A percentile compares a stretch with the other conserved stretches of the same genome.
Evolutionary conservation across 2,329 filamentous ascomycete species (phyloP).

Genomic region (Bipolaris oryzae): DNA sequence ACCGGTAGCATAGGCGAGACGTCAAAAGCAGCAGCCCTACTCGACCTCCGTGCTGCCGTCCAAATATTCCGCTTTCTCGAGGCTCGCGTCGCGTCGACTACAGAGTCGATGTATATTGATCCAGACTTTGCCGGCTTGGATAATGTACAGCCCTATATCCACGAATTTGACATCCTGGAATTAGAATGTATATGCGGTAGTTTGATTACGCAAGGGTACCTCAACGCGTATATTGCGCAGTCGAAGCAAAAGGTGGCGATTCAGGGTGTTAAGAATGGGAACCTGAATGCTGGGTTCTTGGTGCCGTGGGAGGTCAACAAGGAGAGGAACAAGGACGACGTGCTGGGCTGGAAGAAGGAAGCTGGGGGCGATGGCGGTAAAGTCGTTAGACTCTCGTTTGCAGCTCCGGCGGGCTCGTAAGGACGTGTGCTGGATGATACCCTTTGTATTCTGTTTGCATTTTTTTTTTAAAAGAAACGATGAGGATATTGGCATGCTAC

Average conservation of each 20-base stretch:
- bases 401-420: conserved; percentile 52
- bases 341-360: conserved; percentile 75
- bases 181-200: conserved; percentile 80
- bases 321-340: conserved; percentile 64
- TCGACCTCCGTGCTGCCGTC: conserved; percentile 74
- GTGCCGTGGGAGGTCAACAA: conserved; percentile 71
- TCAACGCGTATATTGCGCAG: conserved; percentile 85
- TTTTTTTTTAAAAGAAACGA: too few species aligned
- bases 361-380: conserved; percentile 50
- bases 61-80: conserved; percentile 70
- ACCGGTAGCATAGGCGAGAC: conserved; percentile 69
- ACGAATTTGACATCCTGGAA: conserved; percentile 62
- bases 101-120: conserved; percentile 50
- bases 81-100: conserved; percentile 56
- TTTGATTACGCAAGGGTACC: conserved; percentile 77
- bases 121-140: conserved; percentile 53
- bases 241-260: conserved; percentile 79
- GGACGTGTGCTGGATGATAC: conserved; percentile 12
- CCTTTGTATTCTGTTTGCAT: conserved; percentile 4
- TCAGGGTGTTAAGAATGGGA: conserved; percentile 68
- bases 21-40: conserved; percentile 65
- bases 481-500: not conserved
- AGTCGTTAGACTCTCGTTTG: conserved; percentile 64
- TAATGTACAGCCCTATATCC: conserved; percentile 36
- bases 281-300: conserved; percentile 76